Conservation (phyloP, 2,329 filamentous ascomycete genomes). For the Setomelanomma holmii region DNA sequence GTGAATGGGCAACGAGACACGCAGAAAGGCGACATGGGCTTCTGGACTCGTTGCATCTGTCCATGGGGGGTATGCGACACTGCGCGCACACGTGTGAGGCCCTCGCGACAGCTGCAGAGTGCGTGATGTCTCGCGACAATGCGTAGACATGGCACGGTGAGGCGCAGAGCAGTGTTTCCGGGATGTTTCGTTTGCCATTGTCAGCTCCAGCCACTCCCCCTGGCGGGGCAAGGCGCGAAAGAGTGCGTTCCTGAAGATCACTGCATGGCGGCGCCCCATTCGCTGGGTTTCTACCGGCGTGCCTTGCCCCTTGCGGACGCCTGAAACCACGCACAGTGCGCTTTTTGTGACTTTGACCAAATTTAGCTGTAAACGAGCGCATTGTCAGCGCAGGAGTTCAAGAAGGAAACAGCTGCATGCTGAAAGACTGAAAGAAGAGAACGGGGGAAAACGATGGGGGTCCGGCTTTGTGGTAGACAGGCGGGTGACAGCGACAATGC, state of each 20-base stretch:
- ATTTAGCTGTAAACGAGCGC: constrained; percentile 22
- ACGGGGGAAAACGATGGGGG: no score
- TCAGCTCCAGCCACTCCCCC: constrained; percentile 28
- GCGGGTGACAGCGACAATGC: background rate
- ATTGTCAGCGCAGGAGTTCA: constrained; percentile 8
- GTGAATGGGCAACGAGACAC: constrained; percentile 4
- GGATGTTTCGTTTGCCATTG: constrained; percentile 28
- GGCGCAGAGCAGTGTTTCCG: constrained; percentile 22
- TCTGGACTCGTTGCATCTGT: constrained; percentile 4
- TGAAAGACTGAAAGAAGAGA: constrained; percentile 5
- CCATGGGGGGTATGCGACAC: constrained; percentile 8
- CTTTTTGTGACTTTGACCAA: constrained; percentile 20
- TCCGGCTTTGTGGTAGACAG: background rate
- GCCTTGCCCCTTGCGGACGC: constrained; percentile 29
- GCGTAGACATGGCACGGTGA: constrained; percentile 13
- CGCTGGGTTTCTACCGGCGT: constrained; percentile 20
- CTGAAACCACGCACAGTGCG: constrained; percentile 36
- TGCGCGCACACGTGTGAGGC: constrained; percentile 20
- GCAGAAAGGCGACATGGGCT: no score
- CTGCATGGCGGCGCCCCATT: constrained; percentile 27
- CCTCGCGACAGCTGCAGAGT: background rate
- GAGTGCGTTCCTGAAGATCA: constrained; percentile 41
- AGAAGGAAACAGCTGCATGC: background rate
- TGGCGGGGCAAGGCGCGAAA: constrained; percentile 16
- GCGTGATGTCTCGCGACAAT: constrained; percentile 7